phyloP scores from a whole-genome alignment of 257 asterid species.

The Craterostigma plantagineum region DNA sequence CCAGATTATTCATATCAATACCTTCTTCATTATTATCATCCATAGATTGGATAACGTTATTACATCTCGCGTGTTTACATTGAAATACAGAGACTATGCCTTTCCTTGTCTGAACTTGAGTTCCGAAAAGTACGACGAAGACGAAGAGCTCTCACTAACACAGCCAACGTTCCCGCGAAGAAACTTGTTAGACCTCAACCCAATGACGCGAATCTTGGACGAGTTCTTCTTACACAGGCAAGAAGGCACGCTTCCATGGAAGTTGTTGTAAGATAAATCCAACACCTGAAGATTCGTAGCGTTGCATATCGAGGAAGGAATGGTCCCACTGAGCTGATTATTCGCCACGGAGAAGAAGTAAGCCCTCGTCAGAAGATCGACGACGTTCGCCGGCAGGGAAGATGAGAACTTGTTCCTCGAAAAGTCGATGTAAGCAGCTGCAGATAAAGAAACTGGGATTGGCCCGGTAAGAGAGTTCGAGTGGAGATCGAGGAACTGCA shows the following conservation, averaged over 20 bases:
- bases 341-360: conserved; percentile 29
- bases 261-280: conserved; percentile 34
- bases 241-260: conserved; percentile 25
- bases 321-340: conserved; percentile 20
- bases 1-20: no score
- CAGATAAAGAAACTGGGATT: conserved; percentile 18
- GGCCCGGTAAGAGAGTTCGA: conserved; percentile 23
- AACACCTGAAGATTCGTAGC: conserved; percentile 22
- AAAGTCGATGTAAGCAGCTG: conserved; percentile 16
- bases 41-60: no score
- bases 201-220: no score
- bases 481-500: conserved; percentile 23
- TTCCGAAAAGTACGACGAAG: no score
- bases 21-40: no score
- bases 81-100: no score
- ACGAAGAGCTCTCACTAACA: no score
- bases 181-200: no score
- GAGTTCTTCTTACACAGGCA: conserved; percentile 20
- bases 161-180: no score
- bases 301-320: conserved; percentile 44
- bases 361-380: not conserved
- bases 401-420: conserved; percentile 29
- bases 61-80: no score
- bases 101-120: no score
- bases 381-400: conserved; percentile 19